These are phyloP conservation scores for Climacium dendroides DNA, from an alignment of 225 moss, liverwort and hornwort species.

Conservation along the genomic window DNA sequence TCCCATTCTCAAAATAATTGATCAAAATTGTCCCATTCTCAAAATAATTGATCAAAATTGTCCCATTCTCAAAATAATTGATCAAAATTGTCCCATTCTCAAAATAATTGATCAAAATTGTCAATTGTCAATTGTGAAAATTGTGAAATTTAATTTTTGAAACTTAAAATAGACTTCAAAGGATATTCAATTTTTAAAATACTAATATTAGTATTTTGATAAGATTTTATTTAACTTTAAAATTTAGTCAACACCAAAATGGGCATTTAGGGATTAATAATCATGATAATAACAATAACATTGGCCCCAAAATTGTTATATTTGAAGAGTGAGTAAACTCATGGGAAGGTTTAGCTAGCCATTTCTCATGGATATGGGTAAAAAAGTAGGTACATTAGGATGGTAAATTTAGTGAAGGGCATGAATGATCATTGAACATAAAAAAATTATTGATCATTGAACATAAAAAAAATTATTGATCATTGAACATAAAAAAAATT, in stretches of 20 bases:
- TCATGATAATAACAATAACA: background rate
- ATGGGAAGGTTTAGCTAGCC: background rate
- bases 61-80: too few relatives aligned
- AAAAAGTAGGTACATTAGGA: background rate
- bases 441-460: background rate
- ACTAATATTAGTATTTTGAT: accelerated
- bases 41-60: too few relatives aligned
- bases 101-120: too few relatives aligned
- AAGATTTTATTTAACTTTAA: background rate
- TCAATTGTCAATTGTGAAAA: too few relatives aligned
- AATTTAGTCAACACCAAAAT: background rate
- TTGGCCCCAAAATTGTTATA: background rate
- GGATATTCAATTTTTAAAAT: accelerated
- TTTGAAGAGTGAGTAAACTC: background rate
- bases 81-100: too few relatives aligned
- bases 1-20: too few relatives aligned
- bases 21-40: too few relatives aligned
- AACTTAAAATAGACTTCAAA: background rate
- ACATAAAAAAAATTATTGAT: too few relatives aligned
- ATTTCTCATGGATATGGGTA: accelerated
- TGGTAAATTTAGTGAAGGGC: background rate
- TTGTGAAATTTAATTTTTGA: background rate
- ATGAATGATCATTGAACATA: background rate
- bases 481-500: too few relatives aligned
- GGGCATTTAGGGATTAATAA: background rate